Evolutionary conservation across 1,284 basidiomycete genomes (phyloP).

Genomic region (Ganoderma sp.): DNA sequence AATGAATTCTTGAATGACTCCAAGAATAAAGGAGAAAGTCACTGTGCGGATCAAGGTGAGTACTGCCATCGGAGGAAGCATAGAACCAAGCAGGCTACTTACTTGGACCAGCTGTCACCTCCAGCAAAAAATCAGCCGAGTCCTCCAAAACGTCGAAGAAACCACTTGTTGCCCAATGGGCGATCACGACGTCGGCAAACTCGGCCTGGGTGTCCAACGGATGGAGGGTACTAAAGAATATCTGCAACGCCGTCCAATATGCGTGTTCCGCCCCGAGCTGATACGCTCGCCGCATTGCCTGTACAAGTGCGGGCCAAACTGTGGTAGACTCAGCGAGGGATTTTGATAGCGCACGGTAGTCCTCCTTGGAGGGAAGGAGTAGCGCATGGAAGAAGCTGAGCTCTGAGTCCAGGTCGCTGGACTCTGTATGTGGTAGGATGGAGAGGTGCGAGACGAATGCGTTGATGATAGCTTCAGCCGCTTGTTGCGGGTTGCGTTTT

Average conservation of each 20-base stretch:
- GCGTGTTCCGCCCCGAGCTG: background rate
- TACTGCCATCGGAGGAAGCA: background rate
- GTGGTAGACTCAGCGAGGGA: background rate
- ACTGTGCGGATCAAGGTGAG: background rate
- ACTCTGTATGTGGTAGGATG: background rate
- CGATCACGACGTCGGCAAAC: background rate
- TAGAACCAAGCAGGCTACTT: background rate
- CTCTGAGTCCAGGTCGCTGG: background rate
- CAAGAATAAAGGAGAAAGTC: background rate
- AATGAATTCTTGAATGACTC: background rate
- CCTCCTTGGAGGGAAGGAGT: background rate
- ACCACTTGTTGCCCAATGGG: background rate
- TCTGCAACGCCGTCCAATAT: background rate
- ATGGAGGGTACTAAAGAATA: background rate
- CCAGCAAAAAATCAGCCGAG: background rate
- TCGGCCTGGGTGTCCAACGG: background rate
- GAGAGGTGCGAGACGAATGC: background rate
- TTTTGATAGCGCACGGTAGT: background rate
- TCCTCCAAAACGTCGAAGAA: background rate
- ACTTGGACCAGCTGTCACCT: background rate
- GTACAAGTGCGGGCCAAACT: background rate
- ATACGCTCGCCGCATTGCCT: background rate
- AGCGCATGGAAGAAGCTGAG: background rate
- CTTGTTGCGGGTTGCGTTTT: slow-evolving; percentile 1
- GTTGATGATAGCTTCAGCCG: background rate